Evolutionary conservation across 2,329 filamentous ascomycete genomes (phyloP).

Genomic region (Hypoxylon sp.): DNA sequence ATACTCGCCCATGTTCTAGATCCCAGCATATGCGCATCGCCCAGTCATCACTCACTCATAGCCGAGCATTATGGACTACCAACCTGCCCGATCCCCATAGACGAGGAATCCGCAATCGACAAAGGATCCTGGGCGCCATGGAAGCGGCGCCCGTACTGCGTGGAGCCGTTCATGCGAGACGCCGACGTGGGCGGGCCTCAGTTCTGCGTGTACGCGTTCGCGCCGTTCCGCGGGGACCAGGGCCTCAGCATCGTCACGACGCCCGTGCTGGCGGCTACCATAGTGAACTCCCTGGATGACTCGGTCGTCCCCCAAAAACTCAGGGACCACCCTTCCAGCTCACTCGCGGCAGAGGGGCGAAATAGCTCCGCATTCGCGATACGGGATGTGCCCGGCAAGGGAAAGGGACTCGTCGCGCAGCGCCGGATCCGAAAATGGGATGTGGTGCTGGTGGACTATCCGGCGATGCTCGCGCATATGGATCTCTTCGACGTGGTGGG

Average conservation of each 20-base stretch:
- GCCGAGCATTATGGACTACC: neutral
- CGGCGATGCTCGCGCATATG: conserved; percentile 32
- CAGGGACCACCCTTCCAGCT: conserved; percentile 25
- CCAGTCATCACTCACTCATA: neutral
- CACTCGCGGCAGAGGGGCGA: conserved; percentile 8
- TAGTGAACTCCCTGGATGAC: conserved; percentile 37
- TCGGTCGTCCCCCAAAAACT: conserved; percentile 31
- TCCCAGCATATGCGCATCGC: conserved; percentile 19
- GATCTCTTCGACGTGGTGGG: conserved; percentile 34
- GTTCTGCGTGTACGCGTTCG: conserved; percentile 42
- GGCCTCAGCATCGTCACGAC: conserved; percentile 37
- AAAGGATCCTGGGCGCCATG: conserved; percentile 35
- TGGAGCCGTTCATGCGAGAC: conserved; percentile 31
- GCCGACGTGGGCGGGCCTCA: conserved; percentile 24
- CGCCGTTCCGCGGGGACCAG: conserved; percentile 37
- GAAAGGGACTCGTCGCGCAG: conserved; percentile 37
- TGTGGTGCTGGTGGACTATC: conserved; percentile 35
- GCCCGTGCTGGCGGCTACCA: conserved; percentile 33
- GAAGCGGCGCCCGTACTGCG: conserved; percentile 40
- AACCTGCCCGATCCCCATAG: conserved; percentile 35
- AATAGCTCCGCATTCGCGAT: conserved; percentile 16
- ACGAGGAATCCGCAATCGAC: conserved; percentile 37
- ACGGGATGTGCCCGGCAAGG: conserved; percentile 28
- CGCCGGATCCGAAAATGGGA: conserved; percentile 37
- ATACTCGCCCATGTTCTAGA: conserved; percentile 11